Percentiles rank a stretch among this genome's conserved stretches.
phyloP scores from a whole-genome alignment of 495 filamentous ascomycete species.

The Lepidopterella palustris region DNA sequence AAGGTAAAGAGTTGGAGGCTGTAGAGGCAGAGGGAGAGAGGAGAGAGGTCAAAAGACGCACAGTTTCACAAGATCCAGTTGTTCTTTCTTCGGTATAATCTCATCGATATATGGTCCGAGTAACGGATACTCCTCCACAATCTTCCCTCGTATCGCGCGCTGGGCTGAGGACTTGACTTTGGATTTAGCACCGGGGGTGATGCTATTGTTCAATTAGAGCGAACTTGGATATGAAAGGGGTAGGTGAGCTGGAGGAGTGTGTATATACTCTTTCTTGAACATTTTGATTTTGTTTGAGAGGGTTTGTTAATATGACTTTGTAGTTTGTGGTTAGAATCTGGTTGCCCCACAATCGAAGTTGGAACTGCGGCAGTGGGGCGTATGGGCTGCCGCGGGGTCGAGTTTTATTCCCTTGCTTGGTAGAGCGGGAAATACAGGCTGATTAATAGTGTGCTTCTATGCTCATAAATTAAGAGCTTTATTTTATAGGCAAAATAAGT shows the following conservation, averaged over 20 bases:
- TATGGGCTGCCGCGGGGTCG: no score
- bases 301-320: not conserved
- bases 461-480: no score
- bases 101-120: constrained; percentile 88
- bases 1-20: not conserved
- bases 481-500: no score
- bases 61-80: constrained; percentile 85
- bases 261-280: constrained; percentile 85
- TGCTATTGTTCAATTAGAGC: no score
- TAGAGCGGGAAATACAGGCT: no score
- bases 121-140: constrained; percentile 77
- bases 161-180: constrained; percentile 98
- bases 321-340: not conserved
- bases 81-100: constrained; percentile 91
- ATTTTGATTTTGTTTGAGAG: constrained; percentile 43
- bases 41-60: constrained; percentile 26
- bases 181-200: constrained; percentile 71
- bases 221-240: not conserved
- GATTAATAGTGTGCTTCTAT: no score
- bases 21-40: constrained; percentile 3
- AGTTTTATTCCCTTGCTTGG: no score
- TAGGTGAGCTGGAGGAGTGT: not conserved
- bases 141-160: constrained; percentile 71
- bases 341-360: not conserved
- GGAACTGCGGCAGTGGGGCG: no score